Evolutionary conservation across 108 stramenopile genomes (phyloP).

Genomic region (Skeletonema menzelii): DNA sequence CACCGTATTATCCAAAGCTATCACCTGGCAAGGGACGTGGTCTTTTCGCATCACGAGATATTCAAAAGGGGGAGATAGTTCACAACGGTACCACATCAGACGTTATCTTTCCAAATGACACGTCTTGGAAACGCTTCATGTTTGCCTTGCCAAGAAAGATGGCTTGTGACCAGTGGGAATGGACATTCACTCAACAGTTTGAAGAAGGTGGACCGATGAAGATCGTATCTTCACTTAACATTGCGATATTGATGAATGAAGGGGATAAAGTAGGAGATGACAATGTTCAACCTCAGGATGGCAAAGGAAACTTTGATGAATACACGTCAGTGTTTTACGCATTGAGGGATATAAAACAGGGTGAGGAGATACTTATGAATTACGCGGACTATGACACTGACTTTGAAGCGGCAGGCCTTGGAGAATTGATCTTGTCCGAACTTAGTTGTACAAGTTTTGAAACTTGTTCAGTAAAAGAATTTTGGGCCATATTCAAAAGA

Average conservation of each 20-base stretch:
- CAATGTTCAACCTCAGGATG: neutral
- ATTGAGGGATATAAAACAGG: neutral
- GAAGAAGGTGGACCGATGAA: neutral
- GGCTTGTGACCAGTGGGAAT: constrained; percentile 9
- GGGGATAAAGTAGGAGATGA: neutral
- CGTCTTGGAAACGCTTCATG: constrained; percentile 8
- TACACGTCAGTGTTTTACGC: neutral
- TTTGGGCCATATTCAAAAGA: neutral
- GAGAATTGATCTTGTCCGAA: neutral
- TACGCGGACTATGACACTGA: neutral
- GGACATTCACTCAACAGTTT: neutral
- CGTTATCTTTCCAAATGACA: neutral
- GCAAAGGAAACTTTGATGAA: neutral
- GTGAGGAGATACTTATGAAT: neutral
- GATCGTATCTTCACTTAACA: neutral
- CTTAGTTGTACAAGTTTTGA: neutral
- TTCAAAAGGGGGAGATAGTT: constrained; percentile 9
- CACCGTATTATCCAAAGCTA: constrained; percentile 1
- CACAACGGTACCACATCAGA: neutral
- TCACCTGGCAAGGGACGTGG: constrained; percentile 10
- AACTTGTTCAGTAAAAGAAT: neutral
- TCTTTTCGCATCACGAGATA: constrained; percentile 15
- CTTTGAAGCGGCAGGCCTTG: neutral
- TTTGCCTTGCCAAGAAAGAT: constrained; percentile 6
- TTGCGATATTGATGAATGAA: neutral